Conservation (phyloP, 345 rosid genomes). For the Microcos paniculata region DNA sequence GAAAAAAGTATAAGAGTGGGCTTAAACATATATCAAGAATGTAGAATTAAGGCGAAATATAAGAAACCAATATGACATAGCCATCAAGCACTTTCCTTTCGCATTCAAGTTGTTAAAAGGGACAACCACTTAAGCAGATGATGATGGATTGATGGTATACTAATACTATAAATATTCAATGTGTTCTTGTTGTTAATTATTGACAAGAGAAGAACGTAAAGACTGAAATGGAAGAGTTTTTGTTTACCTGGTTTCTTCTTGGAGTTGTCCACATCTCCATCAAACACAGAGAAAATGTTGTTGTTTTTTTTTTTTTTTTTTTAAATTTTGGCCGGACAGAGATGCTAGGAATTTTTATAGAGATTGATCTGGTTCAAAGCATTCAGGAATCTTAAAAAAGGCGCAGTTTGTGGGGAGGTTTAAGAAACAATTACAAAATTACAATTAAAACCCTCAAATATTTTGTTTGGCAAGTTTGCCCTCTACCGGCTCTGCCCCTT, state of each 20-base stretch:
- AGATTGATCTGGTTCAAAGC: background rate
- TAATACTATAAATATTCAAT: too few relatives aligned
- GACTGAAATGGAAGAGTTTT: background rate
- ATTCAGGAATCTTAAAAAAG: background rate
- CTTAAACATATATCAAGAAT: background rate
- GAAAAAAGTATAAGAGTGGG: background rate
- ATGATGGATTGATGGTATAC: too few relatives aligned
- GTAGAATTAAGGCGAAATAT: background rate
- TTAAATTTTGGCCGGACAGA: background rate
- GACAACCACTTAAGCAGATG: background rate
- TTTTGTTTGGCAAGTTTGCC: background rate
- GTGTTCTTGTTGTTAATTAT: too few relatives aligned
- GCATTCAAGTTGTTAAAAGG: background rate
- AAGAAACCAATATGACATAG: too few relatives aligned
- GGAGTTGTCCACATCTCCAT: slow-evolving; percentile 22
- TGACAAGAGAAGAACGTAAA: too few relatives aligned
- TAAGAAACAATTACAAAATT: background rate
- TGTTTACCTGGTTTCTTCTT: slow-evolving; percentile 16
- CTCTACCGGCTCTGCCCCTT: background rate
- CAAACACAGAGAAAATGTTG: background rate
- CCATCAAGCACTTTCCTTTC: background rate
- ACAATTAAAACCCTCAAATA: slow-evolving; percentile 3
- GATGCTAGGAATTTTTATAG: background rate
- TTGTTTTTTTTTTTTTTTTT: background rate
- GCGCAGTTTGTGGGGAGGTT: background rate